A percentile compares a stretch with the other conserved stretches of the same genome.
Conservation (phyloP, 1,284 basidiomycete genomes). For the Moesziomyces aphidis region DNA sequence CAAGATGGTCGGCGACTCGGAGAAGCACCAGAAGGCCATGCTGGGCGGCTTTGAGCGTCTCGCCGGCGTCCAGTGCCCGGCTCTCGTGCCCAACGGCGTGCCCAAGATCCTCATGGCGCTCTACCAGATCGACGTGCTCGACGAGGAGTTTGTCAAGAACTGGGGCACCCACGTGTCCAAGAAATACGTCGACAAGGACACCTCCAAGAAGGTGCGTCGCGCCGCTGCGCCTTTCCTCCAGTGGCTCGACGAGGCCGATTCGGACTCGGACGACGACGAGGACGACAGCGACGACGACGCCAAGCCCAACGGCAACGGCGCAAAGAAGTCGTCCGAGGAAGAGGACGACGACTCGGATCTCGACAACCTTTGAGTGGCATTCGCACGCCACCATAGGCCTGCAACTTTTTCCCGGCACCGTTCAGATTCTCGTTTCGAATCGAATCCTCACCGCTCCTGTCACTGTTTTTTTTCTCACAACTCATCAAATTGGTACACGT, state of each 20-base stretch:
- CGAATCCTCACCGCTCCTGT: slow-evolving; percentile 6
- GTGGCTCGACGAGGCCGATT: slow-evolving; percentile 66
- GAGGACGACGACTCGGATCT: slow-evolving; percentile 61
- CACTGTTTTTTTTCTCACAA: slow-evolving; percentile 1
- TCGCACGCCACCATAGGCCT: no score
- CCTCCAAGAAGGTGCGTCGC: slow-evolving; percentile 93
- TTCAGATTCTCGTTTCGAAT: neutral
- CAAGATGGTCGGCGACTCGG: slow-evolving; percentile 75
- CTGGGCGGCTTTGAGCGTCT: slow-evolving; percentile 72
- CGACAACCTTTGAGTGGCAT: slow-evolving; percentile 52
- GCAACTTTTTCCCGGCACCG: no score
- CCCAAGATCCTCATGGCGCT: slow-evolving; percentile 95
- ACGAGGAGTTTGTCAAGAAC: slow-evolving; percentile 88
- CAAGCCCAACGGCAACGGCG: slow-evolving; percentile 23
- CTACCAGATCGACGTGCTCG: slow-evolving; percentile 92
- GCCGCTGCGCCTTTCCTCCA: slow-evolving; percentile 91
- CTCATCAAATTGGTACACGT: no score
- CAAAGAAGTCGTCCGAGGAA: slow-evolving; percentile 39
- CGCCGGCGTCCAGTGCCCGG: slow-evolving; percentile 59
- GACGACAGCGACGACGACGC: slow-evolving; percentile 45
- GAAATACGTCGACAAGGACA: slow-evolving; percentile 95
- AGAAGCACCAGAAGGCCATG: slow-evolving; percentile 95
- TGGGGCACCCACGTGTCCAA: slow-evolving; percentile 98
- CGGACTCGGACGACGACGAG: slow-evolving; percentile 62
- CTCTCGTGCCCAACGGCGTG: slow-evolving; percentile 70